A percentile compares a stretch with the other conserved stretches of the same genome.
phyloP scores from a whole-genome alignment of 176 grass and related monocot species.

The Juncus inflexus region DNA sequence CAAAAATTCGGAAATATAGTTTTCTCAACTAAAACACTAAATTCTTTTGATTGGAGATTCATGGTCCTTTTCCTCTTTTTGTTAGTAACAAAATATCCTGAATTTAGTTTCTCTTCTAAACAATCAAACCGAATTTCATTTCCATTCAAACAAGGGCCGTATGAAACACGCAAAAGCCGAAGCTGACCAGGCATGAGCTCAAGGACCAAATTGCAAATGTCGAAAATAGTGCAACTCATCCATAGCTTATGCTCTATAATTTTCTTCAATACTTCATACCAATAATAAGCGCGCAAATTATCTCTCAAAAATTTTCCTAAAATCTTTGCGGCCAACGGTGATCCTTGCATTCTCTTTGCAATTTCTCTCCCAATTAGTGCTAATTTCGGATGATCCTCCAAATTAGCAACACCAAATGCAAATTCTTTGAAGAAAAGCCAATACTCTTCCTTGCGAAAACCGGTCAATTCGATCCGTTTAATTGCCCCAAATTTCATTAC shows the following conservation, averaged over 20 bases:
- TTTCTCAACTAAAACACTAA: constrained; percentile 6
- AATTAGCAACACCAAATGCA: constrained; percentile 16
- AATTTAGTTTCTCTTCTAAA: constrained; percentile 8
- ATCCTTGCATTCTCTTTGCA: constrained; percentile 24
- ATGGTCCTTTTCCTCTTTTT: background rate
- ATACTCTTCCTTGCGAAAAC: constrained; percentile 26
- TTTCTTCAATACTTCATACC: constrained; percentile 8
- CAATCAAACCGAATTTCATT: constrained; percentile 19
- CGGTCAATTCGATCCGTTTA: constrained; percentile 5
- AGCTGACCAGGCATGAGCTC: constrained; percentile 12
- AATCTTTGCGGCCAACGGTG: constrained; percentile 27
- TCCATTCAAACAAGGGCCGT: constrained; percentile 6
- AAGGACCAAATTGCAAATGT: constrained; percentile 10
- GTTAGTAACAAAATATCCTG: background rate
- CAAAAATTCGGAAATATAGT: constrained; percentile 1
- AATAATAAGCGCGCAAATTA: constrained; percentile 15
- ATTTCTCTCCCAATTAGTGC: constrained; percentile 26
- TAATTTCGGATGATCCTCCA: constrained; percentile 14
- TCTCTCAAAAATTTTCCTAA: constrained; percentile 15
- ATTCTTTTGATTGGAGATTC: background rate
- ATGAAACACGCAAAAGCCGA: constrained; percentile 15
- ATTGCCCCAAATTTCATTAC: constrained; percentile 16
- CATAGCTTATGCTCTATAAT: constrained; percentile 11
- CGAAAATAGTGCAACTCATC: constrained; percentile 16
- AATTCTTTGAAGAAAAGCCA: constrained; percentile 35